Conservation (phyloP, 2,329 filamentous ascomycete species). For the Trichophyton mentagrophytes region DNA sequence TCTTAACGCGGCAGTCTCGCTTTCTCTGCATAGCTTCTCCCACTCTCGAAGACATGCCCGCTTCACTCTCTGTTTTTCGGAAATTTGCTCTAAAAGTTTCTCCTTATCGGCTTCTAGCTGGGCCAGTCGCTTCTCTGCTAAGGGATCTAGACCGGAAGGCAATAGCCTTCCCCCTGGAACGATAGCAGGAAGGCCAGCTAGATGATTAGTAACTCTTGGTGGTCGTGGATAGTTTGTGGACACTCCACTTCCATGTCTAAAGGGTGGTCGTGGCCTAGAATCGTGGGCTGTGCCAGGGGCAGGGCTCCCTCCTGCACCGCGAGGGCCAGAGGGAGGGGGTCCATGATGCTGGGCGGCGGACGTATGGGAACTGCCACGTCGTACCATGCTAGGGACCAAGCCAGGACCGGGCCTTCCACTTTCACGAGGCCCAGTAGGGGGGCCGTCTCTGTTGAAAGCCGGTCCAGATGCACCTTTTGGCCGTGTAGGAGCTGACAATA, state of each 20-base stretch:
- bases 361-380: constrained; percentile 3
- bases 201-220: constrained; percentile 29
- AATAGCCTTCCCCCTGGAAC: constrained; percentile 33
- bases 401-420: constrained; percentile 21
- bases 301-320: constrained; percentile 1
- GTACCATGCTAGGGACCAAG: constrained; percentile 6
- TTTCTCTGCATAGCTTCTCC: constrained; percentile 37
- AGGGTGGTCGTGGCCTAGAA: constrained; percentile 21
- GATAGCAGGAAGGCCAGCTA: constrained; percentile 28
- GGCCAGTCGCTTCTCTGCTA: constrained; percentile 32
- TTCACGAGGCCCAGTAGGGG: constrained; percentile 18
- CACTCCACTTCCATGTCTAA: constrained; percentile 26
- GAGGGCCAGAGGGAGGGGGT: constrained; percentile 29
- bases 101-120: constrained; percentile 35
- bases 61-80: constrained; percentile 33
- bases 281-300: constrained; percentile 14
- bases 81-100: constrained; percentile 32
- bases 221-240: constrained; percentile 27
- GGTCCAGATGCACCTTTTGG: constrained; percentile 31
- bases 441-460: constrained; percentile 13
- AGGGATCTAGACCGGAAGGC: constrained; percentile 26
- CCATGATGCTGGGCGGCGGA: constrained; percentile 17
- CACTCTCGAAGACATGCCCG: constrained; percentile 34
- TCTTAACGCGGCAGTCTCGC: constrained; percentile 31
- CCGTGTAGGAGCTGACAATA: constrained; percentile 37